A percentile compares a stretch with the other conserved stretches of the same genome.
These are phyloP conservation scores for Heliophila coronopifolia DNA, from an alignment of 441 rosid genomes.

Conservation along the genomic window DNA sequence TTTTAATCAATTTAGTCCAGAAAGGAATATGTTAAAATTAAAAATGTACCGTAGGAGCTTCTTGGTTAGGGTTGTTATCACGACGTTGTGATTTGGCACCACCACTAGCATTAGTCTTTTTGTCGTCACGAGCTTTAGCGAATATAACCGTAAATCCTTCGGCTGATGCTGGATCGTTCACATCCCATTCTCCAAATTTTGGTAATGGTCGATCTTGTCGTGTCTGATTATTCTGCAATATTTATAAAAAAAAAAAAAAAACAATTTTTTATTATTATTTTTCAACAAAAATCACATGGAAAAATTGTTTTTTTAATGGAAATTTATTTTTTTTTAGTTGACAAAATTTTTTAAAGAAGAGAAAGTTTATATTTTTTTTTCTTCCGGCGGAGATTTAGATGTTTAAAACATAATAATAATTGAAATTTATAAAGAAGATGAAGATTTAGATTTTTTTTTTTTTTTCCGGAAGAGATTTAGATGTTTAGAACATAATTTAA, in stretches of 20 bases:
- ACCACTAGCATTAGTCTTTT: slow-evolving; percentile 42
- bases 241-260: too few species aligned
- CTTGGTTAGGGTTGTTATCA: slow-evolving; percentile 24
- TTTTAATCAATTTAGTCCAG: not conserved
- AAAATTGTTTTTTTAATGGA: too few species aligned
- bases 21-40: not conserved
- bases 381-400: too few species aligned
- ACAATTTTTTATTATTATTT: too few species aligned
- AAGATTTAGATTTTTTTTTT: not conserved
- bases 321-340: too few species aligned
- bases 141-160: slow-evolving; percentile 85
- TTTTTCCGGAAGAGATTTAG: too few species aligned
- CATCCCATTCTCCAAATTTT: slow-evolving; percentile 91
- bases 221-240: slow-evolving; percentile 28
- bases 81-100: slow-evolving; percentile 31
- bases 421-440: too few species aligned
- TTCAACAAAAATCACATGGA: too few species aligned
- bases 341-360: too few species aligned
- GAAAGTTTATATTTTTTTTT: too few species aligned
- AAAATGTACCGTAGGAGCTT: slow-evolving; percentile 28
- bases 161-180: slow-evolving; percentile 79
- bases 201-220: slow-evolving; percentile 67
- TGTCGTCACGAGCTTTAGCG: slow-evolving; percentile 74
- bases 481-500: too few species aligned
- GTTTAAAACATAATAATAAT: too few species aligned